Percentiles rank a stretch among this genome's conserved stretches.
Evolutionary conservation across 2,329 filamentous ascomycete species (phyloP).

Genomic region (Aspergillus tanneri): DNA sequence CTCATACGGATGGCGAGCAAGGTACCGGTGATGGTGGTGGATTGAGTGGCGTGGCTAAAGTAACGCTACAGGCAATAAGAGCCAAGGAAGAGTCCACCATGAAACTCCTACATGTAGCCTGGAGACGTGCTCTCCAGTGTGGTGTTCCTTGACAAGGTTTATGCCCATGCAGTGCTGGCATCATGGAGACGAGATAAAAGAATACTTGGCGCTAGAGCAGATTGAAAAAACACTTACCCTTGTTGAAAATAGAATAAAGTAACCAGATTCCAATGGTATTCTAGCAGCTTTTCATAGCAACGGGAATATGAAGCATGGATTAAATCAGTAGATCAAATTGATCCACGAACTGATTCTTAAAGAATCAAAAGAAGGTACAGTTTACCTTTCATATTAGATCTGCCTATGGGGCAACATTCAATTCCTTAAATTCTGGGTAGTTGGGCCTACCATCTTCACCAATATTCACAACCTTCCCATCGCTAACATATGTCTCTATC

Average conservation of each 20-base stretch:
- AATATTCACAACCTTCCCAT: constrained; percentile 22
- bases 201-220: background rate
- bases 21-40: background rate
- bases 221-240: background rate
- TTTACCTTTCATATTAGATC: too few relatives aligned
- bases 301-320: too few relatives aligned
- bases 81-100: constrained; percentile 4
- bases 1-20: background rate
- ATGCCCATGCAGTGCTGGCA: too few relatives aligned
- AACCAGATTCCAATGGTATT: too few relatives aligned
- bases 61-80: constrained; percentile 3
- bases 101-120: constrained; percentile 1
- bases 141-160: too few relatives aligned
- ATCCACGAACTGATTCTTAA: background rate
- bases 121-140: background rate
- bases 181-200: too few relatives aligned
- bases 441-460: constrained; percentile 2
- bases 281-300: too few relatives aligned
- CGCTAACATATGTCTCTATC: constrained; percentile 23
- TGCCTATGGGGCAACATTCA: background rate
- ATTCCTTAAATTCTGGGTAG: constrained; percentile 1
- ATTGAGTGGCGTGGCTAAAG: constrained; percentile 1
- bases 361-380: background rate
- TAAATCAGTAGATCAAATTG: too few relatives aligned
- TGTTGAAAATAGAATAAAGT: too few relatives aligned